Evolutionary conservation across 192 early-diverging fungal genomes (phyloP), one percentile per base, ranked within the genome.

Genomic region (Entomortierella beljakovae): DNA sequence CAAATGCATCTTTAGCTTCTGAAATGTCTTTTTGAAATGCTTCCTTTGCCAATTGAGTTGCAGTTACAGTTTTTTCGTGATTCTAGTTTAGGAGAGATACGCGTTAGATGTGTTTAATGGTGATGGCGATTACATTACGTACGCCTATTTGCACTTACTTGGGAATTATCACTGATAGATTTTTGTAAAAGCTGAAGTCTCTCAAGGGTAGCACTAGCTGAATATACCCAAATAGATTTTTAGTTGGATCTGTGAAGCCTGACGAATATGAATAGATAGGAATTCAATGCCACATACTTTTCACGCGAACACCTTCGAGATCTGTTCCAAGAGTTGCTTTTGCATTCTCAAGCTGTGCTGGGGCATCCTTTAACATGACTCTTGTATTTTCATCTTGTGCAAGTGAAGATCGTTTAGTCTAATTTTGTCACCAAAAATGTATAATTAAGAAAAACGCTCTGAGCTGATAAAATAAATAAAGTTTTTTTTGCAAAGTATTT

Each of bases 1-100:
- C 75, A n/a, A 79, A 79, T 35, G 75, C 75, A 25, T 69, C 75
- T 23, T 48, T 69, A 2, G 75, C 75, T 8, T 69, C 61, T 6
- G 28, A 40, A 37, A 79, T 79, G 37, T 79, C 75, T 7, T 58
- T 69, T 46, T 70, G 62, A 32, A 79, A 79, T 18, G 57, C 57
- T 22, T 64, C 68, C 51, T 79, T 79, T 9, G 68, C 61, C 23
- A 28, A 31, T 13, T 54, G 56, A 34, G 75, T 70, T 40, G 62
- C 55, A 48, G 58, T 79, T 20, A 22, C 25, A 22, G 28, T 6
- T 29, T 38, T 60, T 10, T 35, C 52, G 8, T 40, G 29, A 2
- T 50, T 51, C 70, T 72, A 64, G 8, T 7, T 22, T 15, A 32
- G 0, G 31, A 8, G 32, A 23, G 18, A 56, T 42, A 2, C 13